Evolutionary conservation across 306 rosid genomes (phyloP), one percentile per base, ranked within the genome.

Genomic region (Pterocarpus santalinus): DNA sequence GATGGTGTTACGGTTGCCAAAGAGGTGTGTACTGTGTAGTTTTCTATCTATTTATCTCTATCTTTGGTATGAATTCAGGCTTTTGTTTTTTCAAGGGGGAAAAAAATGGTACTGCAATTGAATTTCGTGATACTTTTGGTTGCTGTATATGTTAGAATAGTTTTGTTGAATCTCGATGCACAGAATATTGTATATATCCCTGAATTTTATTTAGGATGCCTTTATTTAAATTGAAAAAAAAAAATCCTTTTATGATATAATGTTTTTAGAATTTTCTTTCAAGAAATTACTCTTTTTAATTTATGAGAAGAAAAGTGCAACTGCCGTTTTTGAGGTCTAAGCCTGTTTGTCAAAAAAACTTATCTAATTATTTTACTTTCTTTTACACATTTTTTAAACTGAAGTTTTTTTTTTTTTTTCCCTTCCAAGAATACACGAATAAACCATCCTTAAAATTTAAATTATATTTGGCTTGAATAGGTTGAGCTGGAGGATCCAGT

Each of bases 401-500:
- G 28, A 22, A n/a, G n/a, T n/a, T n/a, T n/a, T n/a, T n/a, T n/a
- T 22, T 22, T 22, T 22, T 22, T 22, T 22, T 22, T 22, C 28
- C n/a, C n/a, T n/a, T 22, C 1, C 28, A 22, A 22, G 28, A 22
- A 22, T 22, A 22, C 28, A 22, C 28, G 28, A 22, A 22, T 22
- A 22, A 22, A 22, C 28, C 28, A 22, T 22, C 28, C 28, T 22
- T 22, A 7, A 39, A 4, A 4, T 39, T 39, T 39, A 39, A 39
- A 39, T 39, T 39, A 44, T 35, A 15, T 69, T 65, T 72, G 35
- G 44, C 9, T 56, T 76, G 32, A 14, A 70, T 65, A 95, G 99
- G 99, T 95, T 82, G 99, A 94, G 77, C 89, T 96, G 90, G 99
- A 96, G 87, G 99, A 96, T 76, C 99, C 99, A 0, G 99, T 96